These are phyloP conservation scores for Kodamaea neixiangensis DNA, from an alignment of 805 yeast species.

Conservation along the genomic window DNA sequence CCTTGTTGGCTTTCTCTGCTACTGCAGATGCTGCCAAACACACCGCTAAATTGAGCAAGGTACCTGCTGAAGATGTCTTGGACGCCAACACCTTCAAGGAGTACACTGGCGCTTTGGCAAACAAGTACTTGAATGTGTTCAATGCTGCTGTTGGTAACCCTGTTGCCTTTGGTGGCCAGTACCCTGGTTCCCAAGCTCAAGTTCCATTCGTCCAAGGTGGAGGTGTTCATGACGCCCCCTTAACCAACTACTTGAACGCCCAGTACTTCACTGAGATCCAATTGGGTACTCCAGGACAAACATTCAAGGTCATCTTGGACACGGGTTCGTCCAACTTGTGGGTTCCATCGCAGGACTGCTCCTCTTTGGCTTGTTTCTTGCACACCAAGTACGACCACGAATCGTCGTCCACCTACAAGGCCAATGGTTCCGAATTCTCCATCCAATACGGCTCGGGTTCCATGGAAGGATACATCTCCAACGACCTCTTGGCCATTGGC, in stretches of 20 bases:
- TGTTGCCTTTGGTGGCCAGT: slow-evolving; percentile 12
- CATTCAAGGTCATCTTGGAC: slow-evolving; percentile 90
- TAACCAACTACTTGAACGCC: slow-evolving; percentile 92
- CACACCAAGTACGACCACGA: slow-evolving; percentile 89
- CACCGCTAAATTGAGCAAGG: slow-evolving; percentile 59
- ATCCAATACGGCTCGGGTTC: slow-evolving; percentile 94
- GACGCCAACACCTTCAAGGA: slow-evolving; percentile 51
- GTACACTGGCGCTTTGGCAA: slow-evolving; percentile 59
- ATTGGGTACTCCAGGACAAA: slow-evolving; percentile 91
- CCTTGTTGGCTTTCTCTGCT: slow-evolving; percentile 33
- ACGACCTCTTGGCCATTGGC: slow-evolving; percentile 80
- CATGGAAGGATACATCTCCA: slow-evolving; percentile 88
- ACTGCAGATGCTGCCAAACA: slow-evolving; percentile 51
- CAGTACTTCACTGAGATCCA: slow-evolving; percentile 93
- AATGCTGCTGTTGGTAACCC: slow-evolving; percentile 37
- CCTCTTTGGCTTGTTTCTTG: slow-evolving; percentile 92
- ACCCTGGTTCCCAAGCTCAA: slow-evolving; percentile 24
- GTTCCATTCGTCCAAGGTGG: slow-evolving; percentile 42
- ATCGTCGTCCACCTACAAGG: slow-evolving; percentile 77
- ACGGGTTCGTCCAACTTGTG: slow-evolving; percentile 97
- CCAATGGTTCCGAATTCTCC: slow-evolving; percentile 82
- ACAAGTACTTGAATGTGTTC: slow-evolving; percentile 58
- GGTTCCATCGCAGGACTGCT: slow-evolving; percentile 90
- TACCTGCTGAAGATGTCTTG: slow-evolving; percentile 57
- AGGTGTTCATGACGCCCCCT: slow-evolving; percentile 66